Evolutionary conservation across 768 basidiomycete species (phyloP).

Genomic region (Trametes coccinea): DNA sequence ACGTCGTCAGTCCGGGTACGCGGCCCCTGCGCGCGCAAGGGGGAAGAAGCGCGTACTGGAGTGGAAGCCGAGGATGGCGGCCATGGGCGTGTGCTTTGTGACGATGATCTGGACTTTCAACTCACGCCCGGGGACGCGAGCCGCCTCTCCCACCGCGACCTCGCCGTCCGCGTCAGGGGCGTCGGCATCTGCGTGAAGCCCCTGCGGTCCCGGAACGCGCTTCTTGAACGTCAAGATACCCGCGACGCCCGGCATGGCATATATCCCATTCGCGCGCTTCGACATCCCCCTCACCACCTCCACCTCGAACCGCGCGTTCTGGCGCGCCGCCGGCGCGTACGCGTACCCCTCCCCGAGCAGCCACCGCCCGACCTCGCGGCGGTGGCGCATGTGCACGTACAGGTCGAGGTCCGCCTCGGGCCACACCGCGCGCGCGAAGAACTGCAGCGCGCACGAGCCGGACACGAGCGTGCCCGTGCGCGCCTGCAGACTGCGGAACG

Average conservation of each 20-base stretch:
- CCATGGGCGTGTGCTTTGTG: slow-evolving; percentile 16
- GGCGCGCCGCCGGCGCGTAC: slow-evolving; percentile 26
- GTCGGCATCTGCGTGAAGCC: neutral
- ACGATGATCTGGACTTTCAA: slow-evolving; percentile 22
- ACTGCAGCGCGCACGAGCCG: slow-evolving; percentile 55
- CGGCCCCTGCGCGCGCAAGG: slow-evolving; percentile 28
- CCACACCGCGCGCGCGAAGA: slow-evolving; percentile 46
- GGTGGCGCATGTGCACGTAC: slow-evolving; percentile 41
- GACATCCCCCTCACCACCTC: slow-evolving; percentile 9
- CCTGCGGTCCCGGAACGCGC: neutral
- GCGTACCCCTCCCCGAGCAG: slow-evolving; percentile 37
- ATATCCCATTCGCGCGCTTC: slow-evolving; percentile 16
- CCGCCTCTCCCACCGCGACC: neutral
- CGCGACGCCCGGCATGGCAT: neutral
- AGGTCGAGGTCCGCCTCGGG: slow-evolving; percentile 52
- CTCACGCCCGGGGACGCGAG: neutral
- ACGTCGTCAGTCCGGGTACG: slow-evolving; percentile 25
- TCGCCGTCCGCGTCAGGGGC: neutral
- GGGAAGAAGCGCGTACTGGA: slow-evolving; percentile 7
- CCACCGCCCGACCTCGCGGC: slow-evolving; percentile 38
- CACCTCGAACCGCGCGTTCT: slow-evolving; percentile 19
- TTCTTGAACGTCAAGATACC: slow-evolving; percentile 12
- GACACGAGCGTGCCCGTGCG: slow-evolving; percentile 48
- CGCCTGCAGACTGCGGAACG: slow-evolving; percentile 46
- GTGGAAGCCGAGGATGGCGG: slow-evolving; percentile 20